These are phyloP conservation scores for Xanthoparmelia taractica DNA, from an alignment of 495 filamentous ascomycete genomes.

Conservation along the genomic window DNA sequence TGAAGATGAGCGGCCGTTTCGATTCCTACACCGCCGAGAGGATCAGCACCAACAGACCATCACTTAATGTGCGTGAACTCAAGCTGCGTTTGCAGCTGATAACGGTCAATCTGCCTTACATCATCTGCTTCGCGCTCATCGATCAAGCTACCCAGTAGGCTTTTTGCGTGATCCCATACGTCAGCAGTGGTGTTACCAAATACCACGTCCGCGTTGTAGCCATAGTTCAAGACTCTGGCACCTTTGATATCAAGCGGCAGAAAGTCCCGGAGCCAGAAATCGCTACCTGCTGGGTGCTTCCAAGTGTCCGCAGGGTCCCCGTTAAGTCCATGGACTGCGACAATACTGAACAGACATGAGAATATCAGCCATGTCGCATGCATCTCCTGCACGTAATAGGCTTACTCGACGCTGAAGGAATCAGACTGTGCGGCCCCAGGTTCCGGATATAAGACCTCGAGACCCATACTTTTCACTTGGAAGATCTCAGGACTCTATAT, in stretches of 20 bases:
- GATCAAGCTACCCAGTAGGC: conserved; percentile 20
- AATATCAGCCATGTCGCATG: background rate
- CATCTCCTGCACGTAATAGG: background rate
- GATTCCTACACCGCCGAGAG: conserved; percentile 22
- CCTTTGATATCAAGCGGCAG: conserved; percentile 14
- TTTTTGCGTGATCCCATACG: conserved; percentile 16
- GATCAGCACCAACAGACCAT: background rate
- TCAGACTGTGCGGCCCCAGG: background rate
- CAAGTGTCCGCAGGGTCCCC: conserved; percentile 30
- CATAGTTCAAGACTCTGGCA: conserved; percentile 19
- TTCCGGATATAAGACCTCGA: conserved; percentile 3
- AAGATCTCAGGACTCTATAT: background rate
- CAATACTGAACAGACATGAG: conserved; percentile 26
- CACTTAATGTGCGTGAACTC: background rate
- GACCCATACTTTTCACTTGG: background rate
- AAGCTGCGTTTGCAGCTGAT: background rate
- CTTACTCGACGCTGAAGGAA: conserved; percentile 6
- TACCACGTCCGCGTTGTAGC: conserved; percentile 15
- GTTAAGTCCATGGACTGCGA: conserved; percentile 36
- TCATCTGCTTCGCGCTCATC: conserved; percentile 27
- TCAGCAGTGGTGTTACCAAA: conserved; percentile 15
- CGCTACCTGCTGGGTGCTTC: conserved; percentile 6
- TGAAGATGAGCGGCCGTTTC: conserved; percentile 36
- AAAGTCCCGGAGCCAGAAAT: conserved; percentile 22
- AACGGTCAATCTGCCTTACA: background rate